Evolutionary conservation across 768 basidiomycete species (phyloP), one percentile per base, ranked within the genome.

Genomic region (Phlegmacium glaucopus): DNA sequence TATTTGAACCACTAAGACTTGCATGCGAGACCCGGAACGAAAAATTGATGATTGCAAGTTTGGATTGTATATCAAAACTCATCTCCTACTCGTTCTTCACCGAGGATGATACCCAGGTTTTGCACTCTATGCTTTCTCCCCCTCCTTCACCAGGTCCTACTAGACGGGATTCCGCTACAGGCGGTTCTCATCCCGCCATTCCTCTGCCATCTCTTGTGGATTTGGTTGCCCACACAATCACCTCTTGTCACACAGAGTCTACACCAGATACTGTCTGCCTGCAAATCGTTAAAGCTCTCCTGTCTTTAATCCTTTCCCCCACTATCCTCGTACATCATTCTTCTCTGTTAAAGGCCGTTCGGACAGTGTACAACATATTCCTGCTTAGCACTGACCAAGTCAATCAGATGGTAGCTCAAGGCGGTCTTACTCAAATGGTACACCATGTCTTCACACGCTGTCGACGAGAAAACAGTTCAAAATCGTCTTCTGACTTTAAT

Each of bases 351-450:
- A 97, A 97, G 65, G 93, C 94, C 25, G 90, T 99, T 27, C 81
- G 96, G 39, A 97, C 96, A 15, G 96, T 99, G 4, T 99, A 98
- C 72, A 98, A 99, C 63, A 86, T 99, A 49, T 99, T 98, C 64
- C 75, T 99, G 22, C 76, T 98, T 49, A 94, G 91, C 57, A 76
- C 79, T 16, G 92, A 95, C 59, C 79, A 87, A 4, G 88, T 94
- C 42, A 98, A 95, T 56, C 96, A 98, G 69, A 94, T 90, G 74
- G 95, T 99, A 30, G 96, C 96, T 13, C 96, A 99, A 66, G 96
- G 95, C 15, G 93, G 94, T 13, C 78, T 99, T 13, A 94, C 93
- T 0, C 96, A 99, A 65, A 98, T 99, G 85, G 94, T 98, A 3
- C 89, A 96, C 58, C 94, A 97, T 59, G 84, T 98, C 47, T 98